Conservation (phyloP, 345 rosid genomes). For the Arabidopsis arenosa region DNA sequence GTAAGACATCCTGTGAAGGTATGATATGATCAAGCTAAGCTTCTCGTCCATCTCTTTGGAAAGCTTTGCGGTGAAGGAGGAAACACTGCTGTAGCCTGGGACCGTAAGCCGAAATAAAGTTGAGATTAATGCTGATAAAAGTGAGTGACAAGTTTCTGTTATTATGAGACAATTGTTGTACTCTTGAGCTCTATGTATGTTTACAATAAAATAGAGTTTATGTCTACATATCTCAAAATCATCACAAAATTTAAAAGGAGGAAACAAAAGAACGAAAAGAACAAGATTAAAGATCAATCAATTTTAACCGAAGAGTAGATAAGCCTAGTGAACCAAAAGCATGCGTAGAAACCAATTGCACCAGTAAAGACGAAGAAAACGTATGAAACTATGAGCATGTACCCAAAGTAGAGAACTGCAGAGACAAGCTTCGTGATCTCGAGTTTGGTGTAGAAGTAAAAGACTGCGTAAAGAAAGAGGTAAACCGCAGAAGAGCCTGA, state of each 20-base stretch:
- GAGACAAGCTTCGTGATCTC: slow-evolving; percentile 87
- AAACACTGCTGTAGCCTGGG: no score
- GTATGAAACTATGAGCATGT: slow-evolving; percentile 78
- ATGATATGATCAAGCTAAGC: no score
- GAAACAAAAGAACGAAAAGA: background rate
- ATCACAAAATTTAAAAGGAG: background rate
- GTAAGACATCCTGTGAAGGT: no score
- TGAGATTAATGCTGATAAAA: no score
- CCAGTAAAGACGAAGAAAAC: slow-evolving; percentile 87
- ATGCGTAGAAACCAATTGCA: slow-evolving; percentile 82
- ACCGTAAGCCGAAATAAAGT: no score
- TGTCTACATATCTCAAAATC: background rate
- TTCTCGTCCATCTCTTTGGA: no score
- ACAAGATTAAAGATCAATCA: slow-evolving; percentile 46
- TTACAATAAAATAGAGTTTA: background rate
- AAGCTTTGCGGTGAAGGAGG: no score
- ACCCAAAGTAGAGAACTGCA: slow-evolving; percentile 81
- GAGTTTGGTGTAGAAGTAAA: slow-evolving; percentile 91
- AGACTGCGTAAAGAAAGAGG: slow-evolving; percentile 83
- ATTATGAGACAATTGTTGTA: background rate
- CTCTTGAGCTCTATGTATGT: background rate
- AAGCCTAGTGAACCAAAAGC: slow-evolving; percentile 92
- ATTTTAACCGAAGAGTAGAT: slow-evolving; percentile 89
- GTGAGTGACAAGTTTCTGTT: background rate
- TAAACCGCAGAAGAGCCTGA: slow-evolving; percentile 90